These are phyloP conservation scores for Ceratocystis smalleyi DNA, from an alignment of 2,329 filamentous ascomycete species.

Conservation along the genomic window DNA sequence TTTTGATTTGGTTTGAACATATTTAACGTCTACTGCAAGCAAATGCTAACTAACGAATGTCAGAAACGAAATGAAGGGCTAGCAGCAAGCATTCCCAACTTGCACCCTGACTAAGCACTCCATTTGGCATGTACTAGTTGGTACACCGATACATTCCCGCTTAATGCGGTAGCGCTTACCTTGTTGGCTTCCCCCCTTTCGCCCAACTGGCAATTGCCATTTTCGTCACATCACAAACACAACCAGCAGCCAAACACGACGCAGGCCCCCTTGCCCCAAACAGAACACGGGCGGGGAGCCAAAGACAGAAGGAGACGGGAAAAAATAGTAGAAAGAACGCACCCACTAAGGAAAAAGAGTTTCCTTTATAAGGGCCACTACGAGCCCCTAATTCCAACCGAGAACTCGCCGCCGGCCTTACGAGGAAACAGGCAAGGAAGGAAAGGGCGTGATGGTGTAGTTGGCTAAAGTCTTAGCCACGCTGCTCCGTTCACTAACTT, in stretches of 20 bases:
- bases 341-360: background rate
- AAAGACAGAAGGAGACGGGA: background rate
- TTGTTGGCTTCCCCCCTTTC: background rate
- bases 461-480: constrained; percentile 1
- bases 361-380: constrained; percentile 3
- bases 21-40: too few relatives aligned
- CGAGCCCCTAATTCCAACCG: constrained; percentile 2
- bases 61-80: too few relatives aligned
- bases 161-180: background rate
- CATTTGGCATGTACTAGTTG: background rate
- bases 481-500: background rate
- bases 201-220: background rate
- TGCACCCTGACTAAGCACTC: background rate
- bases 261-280: background rate
- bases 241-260: background rate
- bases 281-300: background rate
- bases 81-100: too few relatives aligned
- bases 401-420: constrained; percentile 3
- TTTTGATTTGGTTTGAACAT: too few relatives aligned
- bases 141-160: background rate
- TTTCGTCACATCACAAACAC: background rate
- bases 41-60: too few relatives aligned
- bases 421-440: constrained; percentile 1
- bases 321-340: background rate
- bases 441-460: constrained; percentile 2